phyloP scores from a whole-genome alignment of 2,329 filamentous ascomycete species.

The Sporothrix globosa region DNA sequence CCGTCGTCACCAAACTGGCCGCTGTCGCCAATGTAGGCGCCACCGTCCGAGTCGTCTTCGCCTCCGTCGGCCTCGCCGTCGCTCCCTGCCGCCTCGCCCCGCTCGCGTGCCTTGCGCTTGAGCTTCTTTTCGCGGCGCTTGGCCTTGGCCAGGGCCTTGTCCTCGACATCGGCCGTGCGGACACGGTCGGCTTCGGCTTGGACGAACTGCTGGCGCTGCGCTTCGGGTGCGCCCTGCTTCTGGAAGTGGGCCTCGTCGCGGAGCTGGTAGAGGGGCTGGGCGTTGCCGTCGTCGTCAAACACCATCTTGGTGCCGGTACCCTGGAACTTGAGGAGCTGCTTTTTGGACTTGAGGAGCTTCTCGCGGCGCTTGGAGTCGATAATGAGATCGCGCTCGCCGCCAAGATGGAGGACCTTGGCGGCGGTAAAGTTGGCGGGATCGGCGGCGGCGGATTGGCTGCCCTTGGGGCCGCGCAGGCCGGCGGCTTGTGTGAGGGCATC shows the following conservation, averaged over 20 bases:
- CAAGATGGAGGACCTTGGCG: slow-evolving; percentile 66
- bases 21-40: slow-evolving; percentile 44
- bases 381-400: slow-evolving; percentile 68
- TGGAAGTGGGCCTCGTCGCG: slow-evolving; percentile 82
- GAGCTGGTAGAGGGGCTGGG: slow-evolving; percentile 85
- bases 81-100: slow-evolving; percentile 46
- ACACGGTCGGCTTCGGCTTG: slow-evolving; percentile 74
- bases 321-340: slow-evolving; percentile 88
- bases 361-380: slow-evolving; percentile 94
- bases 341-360: slow-evolving; percentile 93
- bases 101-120: slow-evolving; percentile 69
- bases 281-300: slow-evolving; percentile 88
- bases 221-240: slow-evolving; percentile 72
- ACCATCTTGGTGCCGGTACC: slow-evolving; percentile 82
- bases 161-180: slow-evolving; percentile 72
- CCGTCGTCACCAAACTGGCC: slow-evolving; percentile 47
- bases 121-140: slow-evolving; percentile 77
- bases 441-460: slow-evolving; percentile 38
- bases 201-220: slow-evolving; percentile 77
- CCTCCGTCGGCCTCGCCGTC: slow-evolving; percentile 37
- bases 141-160: slow-evolving; percentile 79
- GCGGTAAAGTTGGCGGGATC: slow-evolving; percentile 46
- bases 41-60: slow-evolving; percentile 36
- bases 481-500: slow-evolving; percentile 62
- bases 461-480: slow-evolving; percentile 43